A percentile compares a stretch with the other conserved stretches of the same genome.
These are phyloP conservation scores for Geotrichum cucujoidarum DNA, from an alignment of 1,139 yeast genomes.

Conservation along the genomic window DNA sequence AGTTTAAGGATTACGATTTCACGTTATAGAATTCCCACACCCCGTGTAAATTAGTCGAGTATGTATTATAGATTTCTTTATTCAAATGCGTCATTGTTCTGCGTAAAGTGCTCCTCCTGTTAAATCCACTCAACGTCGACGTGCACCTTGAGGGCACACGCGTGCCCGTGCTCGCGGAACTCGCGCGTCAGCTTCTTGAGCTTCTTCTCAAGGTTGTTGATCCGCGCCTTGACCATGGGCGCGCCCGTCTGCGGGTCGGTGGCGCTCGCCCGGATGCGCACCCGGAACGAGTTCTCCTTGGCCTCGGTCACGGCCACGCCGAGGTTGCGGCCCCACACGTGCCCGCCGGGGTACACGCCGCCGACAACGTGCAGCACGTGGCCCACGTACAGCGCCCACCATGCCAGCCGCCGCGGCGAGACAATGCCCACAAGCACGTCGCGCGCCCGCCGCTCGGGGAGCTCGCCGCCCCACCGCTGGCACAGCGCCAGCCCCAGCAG, in stretches of 20 bases:
- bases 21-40: no score
- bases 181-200: slow-evolving; percentile 31
- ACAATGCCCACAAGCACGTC: slow-evolving; percentile 39
- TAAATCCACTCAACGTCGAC: slow-evolving; percentile 28
- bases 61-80: no score
- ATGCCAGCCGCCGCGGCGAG: slow-evolving; percentile 34
- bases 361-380: slow-evolving; percentile 66
- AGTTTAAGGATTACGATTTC: slow-evolving; percentile 47
- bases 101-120: no score
- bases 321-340: slow-evolving; percentile 47
- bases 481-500: slow-evolving; percentile 62
- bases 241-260: slow-evolving; percentile 30
- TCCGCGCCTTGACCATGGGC: slow-evolving; percentile 30
- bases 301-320: slow-evolving; percentile 28
- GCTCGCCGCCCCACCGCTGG: slow-evolving; percentile 71
- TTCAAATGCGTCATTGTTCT: no score
- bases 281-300: slow-evolving; percentile 26
- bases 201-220: slow-evolving; percentile 31
- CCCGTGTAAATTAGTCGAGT: no score
- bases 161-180: slow-evolving; percentile 30
- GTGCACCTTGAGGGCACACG: slow-evolving; percentile 23
- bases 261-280: slow-evolving; percentile 26
- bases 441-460: slow-evolving; percentile 46
- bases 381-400: slow-evolving; percentile 67
- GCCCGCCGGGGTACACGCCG: slow-evolving; percentile 72